phyloP scores from a whole-genome alignment of 2,329 filamentous ascomycete species.

The Ceratocystis harringtonii region DNA sequence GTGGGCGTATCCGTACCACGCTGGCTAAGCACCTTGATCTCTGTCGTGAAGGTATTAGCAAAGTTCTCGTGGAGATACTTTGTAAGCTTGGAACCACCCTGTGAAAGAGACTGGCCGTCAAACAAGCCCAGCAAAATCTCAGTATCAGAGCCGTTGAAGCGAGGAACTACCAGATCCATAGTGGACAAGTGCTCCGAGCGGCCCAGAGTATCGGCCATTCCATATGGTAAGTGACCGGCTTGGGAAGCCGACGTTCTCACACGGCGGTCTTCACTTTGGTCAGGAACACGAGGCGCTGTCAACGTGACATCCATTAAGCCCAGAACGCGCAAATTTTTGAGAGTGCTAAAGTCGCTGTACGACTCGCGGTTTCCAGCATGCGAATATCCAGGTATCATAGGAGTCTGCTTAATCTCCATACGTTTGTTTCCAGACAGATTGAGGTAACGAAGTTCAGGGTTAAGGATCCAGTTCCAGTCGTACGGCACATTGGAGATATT shows the following conservation, averaged over 20 bases:
- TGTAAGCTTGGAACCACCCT: constrained; percentile 84
- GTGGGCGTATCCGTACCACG: constrained; percentile 57
- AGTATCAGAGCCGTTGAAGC: constrained; percentile 76
- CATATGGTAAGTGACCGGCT: constrained; percentile 81
- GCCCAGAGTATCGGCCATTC: constrained; percentile 92
- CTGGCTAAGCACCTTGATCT: constrained; percentile 58
- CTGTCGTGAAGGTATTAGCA: constrained; percentile 64
- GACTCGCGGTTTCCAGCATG: not conserved
- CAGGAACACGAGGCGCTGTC: constrained; percentile 84
- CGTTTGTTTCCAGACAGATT: constrained; percentile 96
- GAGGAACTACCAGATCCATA: constrained; percentile 85
- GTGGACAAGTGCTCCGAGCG: constrained; percentile 90
- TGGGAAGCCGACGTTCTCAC: constrained; percentile 93
- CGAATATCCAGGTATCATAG: constrained; percentile 36
- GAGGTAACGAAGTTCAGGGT: constrained; percentile 83
- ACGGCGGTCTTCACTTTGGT: constrained; percentile 87
- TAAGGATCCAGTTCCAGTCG: constrained; percentile 99
- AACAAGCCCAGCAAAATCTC: constrained; percentile 91
- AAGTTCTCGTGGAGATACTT: constrained; percentile 97
- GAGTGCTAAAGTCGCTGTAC: constrained; percentile 76
- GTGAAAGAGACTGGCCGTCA: constrained; percentile 79
- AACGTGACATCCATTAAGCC: constrained; percentile 97
- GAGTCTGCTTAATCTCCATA: constrained; percentile 68
- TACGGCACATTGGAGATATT: constrained; percentile 99
- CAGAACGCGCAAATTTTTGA: constrained; percentile 70